Base-by-base conservation (phyloP, 495 filamentous ascomycete genomes). In the Hypomontagnella submonticulosa region DNA sequence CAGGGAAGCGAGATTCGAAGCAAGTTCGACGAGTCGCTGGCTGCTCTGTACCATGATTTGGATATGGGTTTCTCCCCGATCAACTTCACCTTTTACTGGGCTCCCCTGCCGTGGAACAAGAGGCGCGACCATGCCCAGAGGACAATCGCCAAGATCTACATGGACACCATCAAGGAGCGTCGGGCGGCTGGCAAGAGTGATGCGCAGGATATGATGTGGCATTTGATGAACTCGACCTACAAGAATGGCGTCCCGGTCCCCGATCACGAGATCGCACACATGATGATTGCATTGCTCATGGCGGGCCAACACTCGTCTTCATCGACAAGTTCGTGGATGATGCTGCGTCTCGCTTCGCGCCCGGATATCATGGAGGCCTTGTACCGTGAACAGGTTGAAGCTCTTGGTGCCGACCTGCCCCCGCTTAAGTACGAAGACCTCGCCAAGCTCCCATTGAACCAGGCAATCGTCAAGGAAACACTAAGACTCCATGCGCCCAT, bases 261-360 rank as follows among this genome's bases (percentile, higher is more conserved):
- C 9, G 92, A 96, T 73, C 83, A 88, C 61, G 91, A 96, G 66
- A 85, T 94, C 36, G 91, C 92, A 5, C 91, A 94, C 72, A 93
- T 96, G 86, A 92, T 96, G 89, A 96, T 96, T 71, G 90, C 91
- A 0, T 84, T 96, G 19, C 81, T 96, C 7, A 93, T 96, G 91
- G 92, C 90, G 30, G 92, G 92, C 57, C 92, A 96, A 71, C 92
- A 96, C 80, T 93, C 90, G 1, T 92, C 90, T 2, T 92, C 92
- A 38, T 89, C 90, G 5, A 91, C 90, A 43, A 88, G 85, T 71
- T 81, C 89, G 27, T 96, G 90, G 90, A 91, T 92, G 68, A 84
- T 94, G 79, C 83, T 93, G 12, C 89, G 89, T 33, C 85, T 94
- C 6, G 90, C 92, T 23, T 85, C 88, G 5, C 77, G 88, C 19